These are phyloP conservation scores for Ogataea nakhonphanomensis DNA, from an alignment of 805 yeast genomes.

Conservation along the genomic window DNA sequence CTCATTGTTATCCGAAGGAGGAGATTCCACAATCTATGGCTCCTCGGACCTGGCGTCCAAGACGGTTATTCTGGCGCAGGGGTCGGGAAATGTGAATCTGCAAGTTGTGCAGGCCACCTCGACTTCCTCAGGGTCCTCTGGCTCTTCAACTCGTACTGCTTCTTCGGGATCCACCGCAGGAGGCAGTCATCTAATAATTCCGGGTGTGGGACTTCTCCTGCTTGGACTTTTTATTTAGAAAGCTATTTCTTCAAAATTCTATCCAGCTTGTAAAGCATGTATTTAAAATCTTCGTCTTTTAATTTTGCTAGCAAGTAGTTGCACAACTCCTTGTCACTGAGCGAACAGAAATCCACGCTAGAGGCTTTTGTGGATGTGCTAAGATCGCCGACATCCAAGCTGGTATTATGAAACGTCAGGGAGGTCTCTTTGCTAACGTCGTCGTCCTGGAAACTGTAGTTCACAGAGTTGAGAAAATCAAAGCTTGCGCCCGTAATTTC, in stretches of 20 bases:
- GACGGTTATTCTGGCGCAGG: conserved; percentile 13
- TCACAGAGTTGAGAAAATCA: conserved; percentile 7
- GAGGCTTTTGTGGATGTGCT: conserved; percentile 11
- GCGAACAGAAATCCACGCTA: conserved; percentile 3
- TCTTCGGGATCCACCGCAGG: conserved; percentile 6
- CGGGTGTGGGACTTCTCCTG: conserved; percentile 7
- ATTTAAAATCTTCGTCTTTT: conserved; percentile 16
- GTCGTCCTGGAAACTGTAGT: conserved; percentile 6
- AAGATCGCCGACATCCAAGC: conserved; percentile 6
- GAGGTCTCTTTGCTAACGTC: conserved; percentile 2
- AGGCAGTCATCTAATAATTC: conserved; percentile 5
- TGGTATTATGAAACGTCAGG: conserved; percentile 2
- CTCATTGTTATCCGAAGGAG: conserved; percentile 24
- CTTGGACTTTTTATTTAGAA: conserved; percentile 2
- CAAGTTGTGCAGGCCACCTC: conserved; percentile 1
- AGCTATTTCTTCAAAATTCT: conserved; percentile 11
- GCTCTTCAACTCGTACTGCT: neutral
- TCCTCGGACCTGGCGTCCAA: conserved; percentile 29
- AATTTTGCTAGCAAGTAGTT: conserved; percentile 11
- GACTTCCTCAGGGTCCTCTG: neutral
- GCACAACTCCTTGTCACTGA: conserved; percentile 13
- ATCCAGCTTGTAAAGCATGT: conserved; percentile 13
- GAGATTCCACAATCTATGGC: conserved; percentile 24
- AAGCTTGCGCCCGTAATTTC: conserved; percentile 1
- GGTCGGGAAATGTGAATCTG: conserved; percentile 1